Evolutionary conservation across 176 grass and related monocot genomes (phyloP), one percentile per base, ranked within the genome.

Genomic region (Carex parvula): DNA sequence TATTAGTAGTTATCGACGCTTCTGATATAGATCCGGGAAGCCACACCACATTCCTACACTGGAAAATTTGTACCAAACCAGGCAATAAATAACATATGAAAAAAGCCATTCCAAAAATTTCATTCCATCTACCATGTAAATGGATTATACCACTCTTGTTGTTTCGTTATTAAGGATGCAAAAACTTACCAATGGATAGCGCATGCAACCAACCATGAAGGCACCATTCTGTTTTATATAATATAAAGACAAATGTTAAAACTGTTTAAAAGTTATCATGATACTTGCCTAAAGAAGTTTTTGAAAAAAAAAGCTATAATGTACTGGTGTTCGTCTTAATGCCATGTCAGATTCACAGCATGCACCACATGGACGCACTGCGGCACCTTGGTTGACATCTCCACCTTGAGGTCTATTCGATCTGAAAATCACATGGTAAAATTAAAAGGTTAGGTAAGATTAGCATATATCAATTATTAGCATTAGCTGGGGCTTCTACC

Each of bases 41-140:
- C 95, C 95, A 98, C 77, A 94, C 92, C 46, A 93, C 95, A 59
- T 90, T 98, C 81, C 91, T 89, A 90, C 95, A 98, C 95, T 93
- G 91, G 63, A 87, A 92, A 92, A 84, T 75, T 90, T 30, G 59
- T 66, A 82, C 20, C 16, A 16, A 50, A 81, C 41, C 17, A 61
- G 29, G 59, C 79, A 21, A 63, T 42, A 81, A 80, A 62, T 56
- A 26, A 78, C 7, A 21, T 3, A 41, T 63, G 24, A 41, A 55
- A 54, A 55, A 55, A 54, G 4, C 22, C 6, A 29, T 53, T 61
- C 30, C 3, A 2, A 44, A 61, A 37, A 81, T 81, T 62, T 81
- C 66, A 66, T 67, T 64, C 65, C 24, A 29, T 41, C 60, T 17
- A 53, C 58, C 62, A 64, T 29, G 24, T 66, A 82, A 64, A 64